These are phyloP conservation scores for Ganoderma multipileum DNA, from an alignment of 1,284 basidiomycete species.

Conservation along the genomic window DNA sequence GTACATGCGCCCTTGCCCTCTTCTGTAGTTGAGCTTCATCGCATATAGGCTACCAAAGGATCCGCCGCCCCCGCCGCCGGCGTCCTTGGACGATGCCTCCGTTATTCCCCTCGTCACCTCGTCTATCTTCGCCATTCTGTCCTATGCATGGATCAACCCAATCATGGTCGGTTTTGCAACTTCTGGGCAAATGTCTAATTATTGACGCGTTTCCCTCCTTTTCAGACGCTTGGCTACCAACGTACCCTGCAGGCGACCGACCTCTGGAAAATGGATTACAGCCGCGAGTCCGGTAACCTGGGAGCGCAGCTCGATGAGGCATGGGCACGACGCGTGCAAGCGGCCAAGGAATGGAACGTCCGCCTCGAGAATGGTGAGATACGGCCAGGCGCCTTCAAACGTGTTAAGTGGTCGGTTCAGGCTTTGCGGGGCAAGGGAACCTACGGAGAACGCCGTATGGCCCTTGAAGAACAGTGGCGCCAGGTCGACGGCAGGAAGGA, in stretches of 20 bases:
- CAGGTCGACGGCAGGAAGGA: slow-evolving; percentile 53
- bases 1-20: neutral
- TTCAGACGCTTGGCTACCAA: slow-evolving; percentile 65
- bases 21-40: slow-evolving; percentile 1
- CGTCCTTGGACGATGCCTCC: slow-evolving; percentile 62
- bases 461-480: slow-evolving; percentile 57
- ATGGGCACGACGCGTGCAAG: slow-evolving; percentile 53
- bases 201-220: neutral
- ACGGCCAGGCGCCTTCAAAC: slow-evolving; percentile 45
- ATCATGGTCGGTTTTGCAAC: slow-evolving; percentile 57
- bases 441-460: slow-evolving; percentile 41
- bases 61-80: slow-evolving; percentile 63
- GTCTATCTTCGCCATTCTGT: slow-evolving; percentile 62
- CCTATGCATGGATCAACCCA: slow-evolving; percentile 72
- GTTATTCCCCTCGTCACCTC: slow-evolving; percentile 67
- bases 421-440: slow-evolving; percentile 38
- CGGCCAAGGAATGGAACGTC: slow-evolving; percentile 62
- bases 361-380: slow-evolving; percentile 57
- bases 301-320: slow-evolving; percentile 56
- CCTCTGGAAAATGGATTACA: slow-evolving; percentile 71
- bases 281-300: slow-evolving; percentile 57
- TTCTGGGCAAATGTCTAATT: neutral
- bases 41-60: slow-evolving; percentile 62
- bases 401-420: slow-evolving; percentile 53
- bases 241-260: slow-evolving; percentile 77